These are phyloP conservation scores for Saturnispora besseyi DNA, from an alignment of 805 yeast species.

Conservation along the genomic window DNA sequence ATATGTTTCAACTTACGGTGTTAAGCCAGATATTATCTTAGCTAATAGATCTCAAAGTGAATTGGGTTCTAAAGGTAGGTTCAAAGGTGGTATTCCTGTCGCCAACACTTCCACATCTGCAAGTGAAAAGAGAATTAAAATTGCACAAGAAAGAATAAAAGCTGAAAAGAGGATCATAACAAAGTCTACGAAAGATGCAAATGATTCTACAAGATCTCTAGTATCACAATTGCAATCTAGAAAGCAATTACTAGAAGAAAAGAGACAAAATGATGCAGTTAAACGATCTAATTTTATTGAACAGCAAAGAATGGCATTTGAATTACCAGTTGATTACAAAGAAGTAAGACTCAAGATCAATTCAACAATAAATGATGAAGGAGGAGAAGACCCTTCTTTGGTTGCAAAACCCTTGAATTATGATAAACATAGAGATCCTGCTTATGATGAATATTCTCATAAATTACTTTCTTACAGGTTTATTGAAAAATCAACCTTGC, in stretches of 20 bases:
- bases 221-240: neutral
- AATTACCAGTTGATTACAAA: slow-evolving; percentile 4
- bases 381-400: neutral
- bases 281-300: neutral
- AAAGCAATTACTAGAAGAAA: slow-evolving; percentile 1
- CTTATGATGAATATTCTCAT: slow-evolving; percentile 36
- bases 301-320: slow-evolving; percentile 1
- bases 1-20: neutral
- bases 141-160: neutral
- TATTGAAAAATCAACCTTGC: slow-evolving; percentile 30
- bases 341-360: neutral
- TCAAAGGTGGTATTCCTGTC: neutral
- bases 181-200: slow-evolving; percentile 28
- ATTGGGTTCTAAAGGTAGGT: slow-evolving; percentile 1
- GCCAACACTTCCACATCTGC: neutral
- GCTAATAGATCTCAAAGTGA: neutral
- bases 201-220: neutral
- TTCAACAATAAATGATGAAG: neutral
- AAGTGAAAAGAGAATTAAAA: neutral
- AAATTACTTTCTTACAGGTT: slow-evolving; percentile 38
- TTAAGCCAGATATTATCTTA: neutral
- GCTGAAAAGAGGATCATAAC: slow-evolving; percentile 1
- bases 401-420: neutral
- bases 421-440: slow-evolving; percentile 6
- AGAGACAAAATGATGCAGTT: neutral